A percentile compares a stretch with the other conserved stretches of the same genome.
phyloP scores from a whole-genome alignment of 306 rosid genomes.

The Vigna unguiculata region DNA sequence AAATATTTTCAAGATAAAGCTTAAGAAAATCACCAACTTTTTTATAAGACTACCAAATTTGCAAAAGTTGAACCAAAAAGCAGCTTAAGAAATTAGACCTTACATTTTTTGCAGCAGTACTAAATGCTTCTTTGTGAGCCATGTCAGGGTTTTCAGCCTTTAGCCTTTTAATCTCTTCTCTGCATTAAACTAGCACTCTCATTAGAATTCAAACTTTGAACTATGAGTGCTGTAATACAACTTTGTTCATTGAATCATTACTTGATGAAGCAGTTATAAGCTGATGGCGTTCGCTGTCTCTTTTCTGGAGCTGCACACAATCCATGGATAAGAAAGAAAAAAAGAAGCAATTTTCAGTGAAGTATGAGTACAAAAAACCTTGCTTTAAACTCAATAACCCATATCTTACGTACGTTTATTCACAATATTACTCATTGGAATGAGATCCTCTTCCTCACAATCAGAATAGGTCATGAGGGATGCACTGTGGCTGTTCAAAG shows the following conservation, averaged over 20 bases:
- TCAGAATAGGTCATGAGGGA: conserved; percentile 63
- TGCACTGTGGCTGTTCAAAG: conserved; percentile 50
- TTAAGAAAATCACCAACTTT: conserved; percentile 11
- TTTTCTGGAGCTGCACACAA: conserved; percentile 81
- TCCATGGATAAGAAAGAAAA: conserved; percentile 14
- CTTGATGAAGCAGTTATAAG: conserved; percentile 94
- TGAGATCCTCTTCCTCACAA: conserved; percentile 68
- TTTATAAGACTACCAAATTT: background rate
- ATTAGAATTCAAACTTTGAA: conserved; percentile 22
- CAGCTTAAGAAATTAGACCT: conserved; percentile 11
- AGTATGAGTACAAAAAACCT: conserved; percentile 13
- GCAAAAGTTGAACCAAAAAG: background rate
- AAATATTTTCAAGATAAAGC: conserved; percentile 27
- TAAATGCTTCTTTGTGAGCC: conserved; percentile 96
- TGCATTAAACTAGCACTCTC: conserved; percentile 47
- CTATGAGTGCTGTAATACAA: background rate
- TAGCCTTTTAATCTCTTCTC: conserved; percentile 94
- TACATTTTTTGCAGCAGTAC: conserved; percentile 92
- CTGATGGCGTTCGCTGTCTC: conserved; percentile 96
- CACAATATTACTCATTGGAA: conserved; percentile 61
- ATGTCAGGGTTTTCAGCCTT: conserved; percentile 82
- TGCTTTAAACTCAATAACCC: conserved; percentile 5
- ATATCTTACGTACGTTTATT: conserved; percentile 74
- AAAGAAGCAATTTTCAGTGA: background rate
- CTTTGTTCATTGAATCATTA: conserved; percentile 47